Conservation (phyloP, 495 filamentous ascomycete species). For the Lasiosphaeris hirsuta region DNA sequence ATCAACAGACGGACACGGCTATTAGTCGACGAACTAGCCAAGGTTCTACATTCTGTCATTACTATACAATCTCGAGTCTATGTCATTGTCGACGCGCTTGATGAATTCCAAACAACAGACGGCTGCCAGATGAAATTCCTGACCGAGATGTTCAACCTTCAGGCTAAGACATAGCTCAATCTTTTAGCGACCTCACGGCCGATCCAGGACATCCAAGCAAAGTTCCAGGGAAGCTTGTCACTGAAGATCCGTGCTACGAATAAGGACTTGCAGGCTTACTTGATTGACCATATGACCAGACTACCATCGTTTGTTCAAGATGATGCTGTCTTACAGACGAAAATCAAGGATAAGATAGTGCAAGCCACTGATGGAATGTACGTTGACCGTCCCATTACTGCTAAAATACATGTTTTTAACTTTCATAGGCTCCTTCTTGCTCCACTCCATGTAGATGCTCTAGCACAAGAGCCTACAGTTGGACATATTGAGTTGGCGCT, state of each 20-base stretch:
- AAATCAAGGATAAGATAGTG: neutral
- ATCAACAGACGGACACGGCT: constrained; percentile 18
- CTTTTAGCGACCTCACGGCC: neutral
- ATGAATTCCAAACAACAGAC: neutral
- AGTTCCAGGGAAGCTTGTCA: neutral
- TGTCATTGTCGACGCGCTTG: constrained; percentile 42
- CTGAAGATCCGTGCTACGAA: neutral
- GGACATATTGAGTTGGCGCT: neutral
- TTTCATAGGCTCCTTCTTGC: neutral
- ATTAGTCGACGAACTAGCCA: constrained; percentile 21
- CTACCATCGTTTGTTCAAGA: neutral
- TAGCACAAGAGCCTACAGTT: neutral
- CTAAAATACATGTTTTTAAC: neutral
- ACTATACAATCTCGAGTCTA: constrained; percentile 28
- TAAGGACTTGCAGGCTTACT: constrained; percentile 1
- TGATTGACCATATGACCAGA: neutral
- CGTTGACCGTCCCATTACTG: neutral
- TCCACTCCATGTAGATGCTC: no score
- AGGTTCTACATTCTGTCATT: constrained; percentile 21
- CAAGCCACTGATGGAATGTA: neutral
- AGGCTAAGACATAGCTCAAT: neutral
- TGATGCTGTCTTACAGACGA: neutral
- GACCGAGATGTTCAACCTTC: neutral
- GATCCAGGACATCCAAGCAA: neutral
- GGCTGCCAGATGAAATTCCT: neutral